Percentiles rank a stretch among this genome's conserved stretches.
Conservation (phyloP, 306 rosid species). For the Quercus aquifolioides region DNA sequence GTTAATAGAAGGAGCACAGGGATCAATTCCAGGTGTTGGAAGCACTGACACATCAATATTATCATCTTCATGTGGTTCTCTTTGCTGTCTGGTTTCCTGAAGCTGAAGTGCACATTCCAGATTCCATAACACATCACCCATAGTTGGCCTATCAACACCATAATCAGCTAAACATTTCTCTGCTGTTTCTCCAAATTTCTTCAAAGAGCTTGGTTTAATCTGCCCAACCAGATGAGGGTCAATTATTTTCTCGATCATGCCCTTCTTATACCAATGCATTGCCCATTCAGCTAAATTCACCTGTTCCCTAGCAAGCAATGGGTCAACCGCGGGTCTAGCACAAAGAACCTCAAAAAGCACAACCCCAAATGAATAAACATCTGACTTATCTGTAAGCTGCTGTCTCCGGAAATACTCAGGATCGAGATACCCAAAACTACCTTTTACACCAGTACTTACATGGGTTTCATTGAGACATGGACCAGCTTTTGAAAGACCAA, state of each 20-base stretch:
- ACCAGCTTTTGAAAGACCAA: slow-evolving; percentile 95
- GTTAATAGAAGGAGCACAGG: slow-evolving; percentile 32
- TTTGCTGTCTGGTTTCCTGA: slow-evolving; percentile 55
- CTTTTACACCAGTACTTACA: slow-evolving; percentile 94
- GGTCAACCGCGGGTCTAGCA: slow-evolving; percentile 95
- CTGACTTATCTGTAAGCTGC: slow-evolving; percentile 94
- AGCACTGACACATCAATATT: slow-evolving; percentile 13
- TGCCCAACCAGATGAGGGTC: slow-evolving; percentile 68
- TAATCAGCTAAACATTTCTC: slow-evolving; percentile 96
- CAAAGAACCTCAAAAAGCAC: slow-evolving; percentile 94
- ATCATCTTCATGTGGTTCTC: slow-evolving; percentile 21
- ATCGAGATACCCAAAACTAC: slow-evolving; percentile 94
- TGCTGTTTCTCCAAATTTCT: slow-evolving; percentile 89
- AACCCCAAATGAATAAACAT: slow-evolving; percentile 94
- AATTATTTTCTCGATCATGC: slow-evolving; percentile 68
- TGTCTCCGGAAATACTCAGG: slow-evolving; percentile 96
- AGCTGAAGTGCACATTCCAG: slow-evolving; percentile 93
- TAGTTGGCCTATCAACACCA: slow-evolving; percentile 92
- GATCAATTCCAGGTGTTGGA: slow-evolving; percentile 19
- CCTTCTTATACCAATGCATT: slow-evolving; percentile 76
- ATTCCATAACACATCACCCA: slow-evolving; percentile 98
- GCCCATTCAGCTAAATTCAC: slow-evolving; percentile 98
- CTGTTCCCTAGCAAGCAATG: slow-evolving; percentile 72
- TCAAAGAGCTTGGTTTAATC: slow-evolving; percentile 61
- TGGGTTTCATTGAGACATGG: slow-evolving; percentile 90